Evolutionary conservation across 1,284 basidiomycete genomes (phyloP).

Genomic region (Apiotrichum brassicae): DNA sequence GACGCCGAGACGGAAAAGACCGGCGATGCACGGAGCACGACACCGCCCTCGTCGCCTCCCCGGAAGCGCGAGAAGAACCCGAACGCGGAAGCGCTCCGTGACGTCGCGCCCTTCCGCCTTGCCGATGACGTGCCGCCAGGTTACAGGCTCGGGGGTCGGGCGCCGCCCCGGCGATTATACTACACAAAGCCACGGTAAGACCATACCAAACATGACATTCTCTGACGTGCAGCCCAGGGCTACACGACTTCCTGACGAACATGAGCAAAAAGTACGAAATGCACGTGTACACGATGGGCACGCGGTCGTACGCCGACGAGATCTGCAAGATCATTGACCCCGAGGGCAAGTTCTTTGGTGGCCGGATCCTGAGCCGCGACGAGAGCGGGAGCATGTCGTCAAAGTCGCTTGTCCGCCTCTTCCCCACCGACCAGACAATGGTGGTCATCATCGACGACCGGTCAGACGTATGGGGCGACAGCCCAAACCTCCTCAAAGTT

Average conservation of each 20-base stretch:
- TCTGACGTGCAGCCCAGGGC: slow-evolving; percentile 64
- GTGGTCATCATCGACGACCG: slow-evolving; percentile 98
- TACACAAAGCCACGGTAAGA: slow-evolving; percentile 90
- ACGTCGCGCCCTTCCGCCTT: slow-evolving; percentile 76
- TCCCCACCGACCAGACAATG: slow-evolving; percentile 96
- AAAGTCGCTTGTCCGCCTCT: slow-evolving; percentile 83
- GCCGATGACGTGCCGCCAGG: slow-evolving; percentile 64
- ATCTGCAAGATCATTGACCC: slow-evolving; percentile 93
- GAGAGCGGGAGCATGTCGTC: slow-evolving; percentile 75
- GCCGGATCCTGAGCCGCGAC: slow-evolving; percentile 82
- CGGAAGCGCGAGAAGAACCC: slow-evolving; percentile 33
- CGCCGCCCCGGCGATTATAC: slow-evolving; percentile 60
- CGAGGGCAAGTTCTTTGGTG: slow-evolving; percentile 74
- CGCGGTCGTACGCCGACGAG: slow-evolving; percentile 89
- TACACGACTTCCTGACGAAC: slow-evolving; percentile 65
- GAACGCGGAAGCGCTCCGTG: slow-evolving; percentile 55
- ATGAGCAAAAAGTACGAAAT: slow-evolving; percentile 83
- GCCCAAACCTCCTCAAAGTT: slow-evolving; percentile 92
- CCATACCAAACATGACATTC: not conserved
- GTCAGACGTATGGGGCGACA: slow-evolving; percentile 89
- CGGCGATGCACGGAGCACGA: slow-evolving; percentile 12
- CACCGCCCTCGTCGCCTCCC: slow-evolving; percentile 19
- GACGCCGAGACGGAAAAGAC: not conserved
- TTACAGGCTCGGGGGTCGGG: slow-evolving; percentile 45
- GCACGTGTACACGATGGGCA: slow-evolving; percentile 99